phyloP scores from a whole-genome alignment of 2,329 filamentous ascomycete genomes.

The Microthyrium microscopicum region DNA sequence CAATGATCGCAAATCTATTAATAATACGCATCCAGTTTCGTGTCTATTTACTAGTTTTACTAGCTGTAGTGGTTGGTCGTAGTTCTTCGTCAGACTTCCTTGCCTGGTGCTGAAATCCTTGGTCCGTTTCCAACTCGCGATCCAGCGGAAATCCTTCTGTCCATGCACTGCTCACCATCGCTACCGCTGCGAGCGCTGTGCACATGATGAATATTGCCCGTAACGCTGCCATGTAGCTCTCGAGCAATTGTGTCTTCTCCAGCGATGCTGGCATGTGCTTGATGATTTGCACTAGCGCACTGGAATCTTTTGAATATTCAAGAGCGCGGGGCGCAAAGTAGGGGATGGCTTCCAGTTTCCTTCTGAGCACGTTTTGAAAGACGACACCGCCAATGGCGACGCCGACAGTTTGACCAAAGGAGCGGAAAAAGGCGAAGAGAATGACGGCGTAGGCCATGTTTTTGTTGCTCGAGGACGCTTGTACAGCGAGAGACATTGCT shows the following conservation, averaged over 20 bases:
- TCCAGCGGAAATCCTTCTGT: constrained; percentile 25
- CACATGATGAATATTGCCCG: constrained; percentile 40
- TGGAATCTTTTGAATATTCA: constrained; percentile 39
- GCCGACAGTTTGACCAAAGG: constrained; percentile 47
- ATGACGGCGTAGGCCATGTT: constrained; percentile 45
- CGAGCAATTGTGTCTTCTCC: constrained; percentile 28
- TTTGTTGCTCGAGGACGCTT: constrained; percentile 39
- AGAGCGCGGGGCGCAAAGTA: constrained; percentile 30
- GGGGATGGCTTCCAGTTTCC: constrained; percentile 31
- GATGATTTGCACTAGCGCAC: constrained; percentile 41
- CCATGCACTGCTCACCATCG: constrained; percentile 34
- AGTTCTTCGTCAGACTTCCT: constrained; percentile 6
- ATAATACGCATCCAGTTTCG: too few relatives aligned
- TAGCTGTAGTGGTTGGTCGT: too few relatives aligned
- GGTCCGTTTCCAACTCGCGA: constrained; percentile 8
- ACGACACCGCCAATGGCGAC: constrained; percentile 51
- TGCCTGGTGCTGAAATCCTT: constrained; percentile 7
- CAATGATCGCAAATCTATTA: too few relatives aligned
- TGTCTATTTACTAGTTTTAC: too few relatives aligned
- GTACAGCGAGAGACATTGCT: constrained; percentile 44
- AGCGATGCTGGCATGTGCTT: constrained; percentile 31
- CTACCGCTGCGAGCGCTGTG: constrained; percentile 33
- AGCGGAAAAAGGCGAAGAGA: constrained; percentile 51
- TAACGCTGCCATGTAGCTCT: constrained; percentile 37
- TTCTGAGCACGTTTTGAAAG: constrained; percentile 49